These are phyloP conservation scores for Meripilus lineatus DNA, from an alignment of 1,284 basidiomycete genomes.

Conservation along the genomic window DNA sequence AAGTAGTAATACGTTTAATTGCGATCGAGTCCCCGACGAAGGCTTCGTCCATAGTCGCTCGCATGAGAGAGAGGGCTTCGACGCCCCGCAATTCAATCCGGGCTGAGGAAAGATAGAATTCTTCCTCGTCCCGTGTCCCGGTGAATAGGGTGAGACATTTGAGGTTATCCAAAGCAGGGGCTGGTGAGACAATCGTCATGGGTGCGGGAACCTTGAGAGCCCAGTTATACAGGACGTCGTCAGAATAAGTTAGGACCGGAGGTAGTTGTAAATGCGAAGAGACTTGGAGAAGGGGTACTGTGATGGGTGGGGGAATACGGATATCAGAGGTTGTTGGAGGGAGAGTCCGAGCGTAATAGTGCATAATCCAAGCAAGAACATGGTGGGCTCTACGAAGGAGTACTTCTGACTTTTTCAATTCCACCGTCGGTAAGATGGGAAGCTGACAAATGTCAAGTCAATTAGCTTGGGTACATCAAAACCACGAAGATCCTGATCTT, in stretches of 20 bases:
- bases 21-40: constrained; percentile 86
- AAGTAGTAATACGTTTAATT: constrained; percentile 65
- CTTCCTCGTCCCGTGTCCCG: constrained; percentile 77
- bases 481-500: constrained; percentile 20
- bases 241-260: constrained; percentile 90
- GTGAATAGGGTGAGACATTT: constrained; percentile 74
- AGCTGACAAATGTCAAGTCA: constrained; percentile 27
- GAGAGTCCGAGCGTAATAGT: constrained; percentile 85
- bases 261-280: constrained; percentile 79
- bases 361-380: constrained; percentile 81
- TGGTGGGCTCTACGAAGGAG: constrained; percentile 79
- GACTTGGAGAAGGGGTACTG: constrained; percentile 77
- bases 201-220: constrained; percentile 33
- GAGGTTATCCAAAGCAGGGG: constrained; percentile 51
- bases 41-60: constrained; percentile 84
- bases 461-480: constrained; percentile 4
- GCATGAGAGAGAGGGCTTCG: constrained; percentile 83
- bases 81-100: constrained; percentile 93
- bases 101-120: constrained; percentile 87
- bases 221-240: constrained; percentile 95
- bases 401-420: constrained; percentile 55
- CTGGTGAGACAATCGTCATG: constrained; percentile 14
- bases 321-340: constrained; percentile 46
- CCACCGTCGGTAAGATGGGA: constrained; percentile 44
- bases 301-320: constrained; percentile 67